Base-by-base conservation (phyloP, 176 grass and related monocot species). In the Avena sativa region DNA sequence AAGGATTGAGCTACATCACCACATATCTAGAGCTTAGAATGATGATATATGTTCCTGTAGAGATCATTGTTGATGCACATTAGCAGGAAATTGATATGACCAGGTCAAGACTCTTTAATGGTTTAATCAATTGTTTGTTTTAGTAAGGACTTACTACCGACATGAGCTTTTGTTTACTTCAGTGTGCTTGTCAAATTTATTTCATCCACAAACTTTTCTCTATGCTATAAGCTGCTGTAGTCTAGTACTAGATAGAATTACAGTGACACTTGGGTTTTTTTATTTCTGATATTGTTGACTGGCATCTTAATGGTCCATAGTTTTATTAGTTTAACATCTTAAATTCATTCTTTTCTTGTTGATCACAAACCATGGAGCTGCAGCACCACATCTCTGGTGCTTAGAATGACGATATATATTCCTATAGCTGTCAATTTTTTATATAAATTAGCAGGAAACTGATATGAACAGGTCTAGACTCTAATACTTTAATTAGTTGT, bases 351-450 rank as follows among this genome's bases (percentile, higher is more conserved):
- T 38, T 38, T 38, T 38, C 36, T 5, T 38, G 36, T 38, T 38
- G 36, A 38, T 38, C 36, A 38, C 36, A 38, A 38, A 38, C 36
- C 12, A 30, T 51, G 20, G 50, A 71, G 28, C 28, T 89, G 30
- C 30, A 72, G 7, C 58, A 69, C 25, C 10, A 50, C 48, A 28
- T 84, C 1, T 83, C 44, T 19, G 63, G 81, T 64, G 46, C 73
- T 46, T 83, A 17, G 9, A 68, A 15, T 21, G 21, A n/a, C 62
- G 11, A 17, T 90, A 28, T 83, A 32, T 84, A 32, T 5, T 76
- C 43, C 28, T 48, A 12, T 61, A 44, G 9, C 6, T 8, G 26
- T 77, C 32, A 71, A 38, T 38, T 57, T 50, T 49, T 44, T 12
- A 56, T 34, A 57, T 4, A 11, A 28, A 80, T 84, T 79, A 79